Percentiles rank a stretch among this genome's conserved stretches.
phyloP scores from a whole-genome alignment of 225 moss, liverwort and hornwort genomes.

The Neckera pumila region DNA sequence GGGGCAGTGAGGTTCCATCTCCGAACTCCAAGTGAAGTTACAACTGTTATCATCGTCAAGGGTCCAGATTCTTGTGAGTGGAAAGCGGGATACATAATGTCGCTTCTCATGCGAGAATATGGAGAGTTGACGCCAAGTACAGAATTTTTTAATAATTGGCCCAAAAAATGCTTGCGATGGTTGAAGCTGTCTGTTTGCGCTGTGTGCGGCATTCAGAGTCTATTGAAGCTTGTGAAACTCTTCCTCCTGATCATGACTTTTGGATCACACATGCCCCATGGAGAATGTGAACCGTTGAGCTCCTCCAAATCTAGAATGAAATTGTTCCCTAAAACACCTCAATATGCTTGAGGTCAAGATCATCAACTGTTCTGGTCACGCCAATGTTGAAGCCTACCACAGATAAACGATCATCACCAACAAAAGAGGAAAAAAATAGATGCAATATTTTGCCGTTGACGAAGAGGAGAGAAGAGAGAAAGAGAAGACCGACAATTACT shows the following conservation, averaged over 20 bases:
- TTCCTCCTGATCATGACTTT: background rate
- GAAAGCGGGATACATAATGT: background rate
- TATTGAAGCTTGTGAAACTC: background rate
- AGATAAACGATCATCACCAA: background rate
- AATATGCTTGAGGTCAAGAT: background rate
- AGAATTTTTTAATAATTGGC: background rate
- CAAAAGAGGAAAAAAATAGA: background rate
- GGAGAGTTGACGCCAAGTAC: background rate
- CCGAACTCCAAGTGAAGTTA: background rate
- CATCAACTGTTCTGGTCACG: background rate
- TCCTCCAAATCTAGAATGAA: slow-evolving; percentile 20
- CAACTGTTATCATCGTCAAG: background rate
- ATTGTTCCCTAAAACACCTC: background rate
- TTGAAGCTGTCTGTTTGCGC: too few species aligned
- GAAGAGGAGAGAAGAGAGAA: background rate
- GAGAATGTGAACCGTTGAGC: slow-evolving; percentile 27
- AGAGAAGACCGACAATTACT: background rate
- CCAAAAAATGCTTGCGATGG: background rate
- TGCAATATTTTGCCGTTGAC: background rate
- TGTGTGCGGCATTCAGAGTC: too few species aligned
- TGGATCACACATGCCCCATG: slow-evolving; percentile 8
- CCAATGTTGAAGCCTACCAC: background rate
- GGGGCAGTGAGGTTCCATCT: background rate
- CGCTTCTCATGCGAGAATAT: background rate
- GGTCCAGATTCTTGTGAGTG: background rate